phyloP scores from a whole-genome alignment of 805 yeast species.

The Cyberlindnera xylosilytica region DNA sequence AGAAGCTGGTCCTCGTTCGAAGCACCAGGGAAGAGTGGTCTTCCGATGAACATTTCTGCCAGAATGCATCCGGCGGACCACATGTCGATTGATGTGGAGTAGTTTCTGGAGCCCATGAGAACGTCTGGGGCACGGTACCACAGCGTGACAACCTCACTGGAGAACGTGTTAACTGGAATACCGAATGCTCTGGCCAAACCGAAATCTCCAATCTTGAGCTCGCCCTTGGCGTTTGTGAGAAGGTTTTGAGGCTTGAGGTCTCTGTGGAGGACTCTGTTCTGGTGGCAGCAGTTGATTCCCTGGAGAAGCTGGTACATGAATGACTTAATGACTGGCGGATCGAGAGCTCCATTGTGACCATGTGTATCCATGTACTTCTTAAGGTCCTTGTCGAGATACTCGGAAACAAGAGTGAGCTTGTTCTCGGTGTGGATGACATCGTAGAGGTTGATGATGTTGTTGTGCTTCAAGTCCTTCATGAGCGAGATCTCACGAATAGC shows the following conservation, averaged over 20 bases:
- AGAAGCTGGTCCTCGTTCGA: conserved; percentile 94
- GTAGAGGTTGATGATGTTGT: conserved; percentile 85
- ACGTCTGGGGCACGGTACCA: conserved; percentile 99
- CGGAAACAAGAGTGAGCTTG: conserved; percentile 90
- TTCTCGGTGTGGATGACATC: conserved; percentile 97
- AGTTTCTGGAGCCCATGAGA: conserved; percentile 88
- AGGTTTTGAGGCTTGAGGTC: conserved; percentile 94
- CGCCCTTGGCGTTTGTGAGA: conserved; percentile 85
- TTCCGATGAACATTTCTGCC: conserved; percentile 98
- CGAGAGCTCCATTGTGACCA: conserved; percentile 84
- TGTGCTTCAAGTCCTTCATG: conserved; percentile 92
- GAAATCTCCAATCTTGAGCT: conserved; percentile 90
- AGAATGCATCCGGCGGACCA: conserved; percentile 99
- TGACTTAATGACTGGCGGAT: conserved; percentile 78
- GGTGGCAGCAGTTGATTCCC: conserved; percentile 73
- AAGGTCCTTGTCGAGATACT: conserved; percentile 88
- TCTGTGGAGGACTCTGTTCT: conserved; percentile 62
- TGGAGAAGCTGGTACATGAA: conserved; percentile 92
- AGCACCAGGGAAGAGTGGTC: conserved; percentile 94
- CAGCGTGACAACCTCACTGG: conserved; percentile 94
- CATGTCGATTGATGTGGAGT: conserved; percentile 94
- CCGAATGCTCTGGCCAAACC: conserved; percentile 98
- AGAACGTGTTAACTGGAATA: conserved; percentile 94
- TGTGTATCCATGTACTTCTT: conserved; percentile 92
- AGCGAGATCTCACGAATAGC: conserved; percentile 95